Evolutionary conservation across 2,329 filamentous ascomycete genomes (phyloP), one percentile per base, ranked within the genome.

Genomic region (Trichoderma cornu-damae): DNA sequence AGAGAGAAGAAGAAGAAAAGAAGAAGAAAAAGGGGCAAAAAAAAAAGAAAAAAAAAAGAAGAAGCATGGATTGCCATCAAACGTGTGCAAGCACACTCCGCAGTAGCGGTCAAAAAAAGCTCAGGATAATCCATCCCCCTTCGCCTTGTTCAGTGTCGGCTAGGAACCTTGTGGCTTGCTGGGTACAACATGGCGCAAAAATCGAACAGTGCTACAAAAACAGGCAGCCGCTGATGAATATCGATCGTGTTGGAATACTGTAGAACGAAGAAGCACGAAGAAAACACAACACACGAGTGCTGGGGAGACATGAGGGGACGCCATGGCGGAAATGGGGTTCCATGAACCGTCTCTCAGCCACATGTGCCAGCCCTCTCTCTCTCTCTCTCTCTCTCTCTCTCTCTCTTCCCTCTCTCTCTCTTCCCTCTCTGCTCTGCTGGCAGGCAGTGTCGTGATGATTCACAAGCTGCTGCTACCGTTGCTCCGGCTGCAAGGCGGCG

Each of bases 231-330:
- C 12, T 26, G 26, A 43, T 52, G 48, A 51, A n/a, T n/a, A n/a
- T n/a, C n/a, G n/a, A n/a, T 40, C 24, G 40, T 54, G 20, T 44
- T 35, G 6, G 40, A 14, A 18, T 37, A n/a, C n/a, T n/a, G n/a
- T 54, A 46, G 50, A n/a, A 30, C 50, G 50, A 54, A n/a, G 50
- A 46, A 20, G 44, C 38, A 54, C 14, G 50, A 44, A 43, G 30
- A 43, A 46, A 18, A 14, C 8, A 8, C 6, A 16, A n/a, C 42
- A 14, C 7, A n/a, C 16, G 26, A 16, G 4, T 30, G 42, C 4
- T 46, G 24, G 40, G 1, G 8, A n/a, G 22, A 26, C n/a, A n/a
- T n/a, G n/a, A n/a, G n/a, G n/a, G n/a, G 35, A 2, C 9, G 8
- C 26, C 18, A 24, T 28, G 18, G 11, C n/a, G 35, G 24, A 28